Conservation (phyloP, 352 stramenopile species). For the Phytophthora melonis region DNA sequence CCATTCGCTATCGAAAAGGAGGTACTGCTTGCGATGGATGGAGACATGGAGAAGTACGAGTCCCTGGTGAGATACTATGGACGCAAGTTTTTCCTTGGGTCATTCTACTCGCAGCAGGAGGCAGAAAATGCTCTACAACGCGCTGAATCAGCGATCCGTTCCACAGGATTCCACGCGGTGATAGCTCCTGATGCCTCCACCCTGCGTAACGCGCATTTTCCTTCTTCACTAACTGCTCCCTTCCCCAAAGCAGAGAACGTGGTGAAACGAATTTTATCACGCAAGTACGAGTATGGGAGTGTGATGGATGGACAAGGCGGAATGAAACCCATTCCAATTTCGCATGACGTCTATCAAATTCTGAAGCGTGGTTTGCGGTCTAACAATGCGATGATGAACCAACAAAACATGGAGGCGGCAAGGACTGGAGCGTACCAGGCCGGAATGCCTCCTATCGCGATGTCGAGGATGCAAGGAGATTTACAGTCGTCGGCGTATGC, state of each 20-base stretch:
- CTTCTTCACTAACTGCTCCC: slow-evolving; percentile 41
- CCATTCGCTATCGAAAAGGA: slow-evolving; percentile 61
- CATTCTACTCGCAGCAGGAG: slow-evolving; percentile 55
- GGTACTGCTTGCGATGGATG: slow-evolving; percentile 48
- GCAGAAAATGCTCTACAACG: slow-evolving; percentile 55
- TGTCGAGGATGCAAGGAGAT: slow-evolving; percentile 38
- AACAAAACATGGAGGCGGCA: slow-evolving; percentile 22
- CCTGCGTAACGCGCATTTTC: slow-evolving; percentile 46
- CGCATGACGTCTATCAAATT: slow-evolving; percentile 54
- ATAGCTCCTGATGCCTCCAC: slow-evolving; percentile 32
- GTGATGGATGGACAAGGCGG: slow-evolving; percentile 43
- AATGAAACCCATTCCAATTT: slow-evolving; percentile 49
- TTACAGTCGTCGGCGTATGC: slow-evolving; percentile 35
- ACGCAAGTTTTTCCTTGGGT: slow-evolving; percentile 60
- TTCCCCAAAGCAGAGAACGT: slow-evolving; percentile 55
- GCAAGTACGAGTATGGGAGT: slow-evolving; percentile 64
- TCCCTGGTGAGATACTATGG: slow-evolving; percentile 54
- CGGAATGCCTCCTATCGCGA: slow-evolving; percentile 26
- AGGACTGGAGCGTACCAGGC: slow-evolving; percentile 26
- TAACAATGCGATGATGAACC: slow-evolving; percentile 32
- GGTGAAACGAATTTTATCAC: slow-evolving; percentile 49
- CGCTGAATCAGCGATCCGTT: slow-evolving; percentile 43
- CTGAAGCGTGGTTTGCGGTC: slow-evolving; percentile 42
- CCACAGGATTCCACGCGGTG: slow-evolving; percentile 45
- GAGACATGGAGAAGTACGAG: slow-evolving; percentile 62